Conservation (phyloP, 2,329 filamentous ascomycete genomes). For the Sclerotinia glacialis region DNA sequence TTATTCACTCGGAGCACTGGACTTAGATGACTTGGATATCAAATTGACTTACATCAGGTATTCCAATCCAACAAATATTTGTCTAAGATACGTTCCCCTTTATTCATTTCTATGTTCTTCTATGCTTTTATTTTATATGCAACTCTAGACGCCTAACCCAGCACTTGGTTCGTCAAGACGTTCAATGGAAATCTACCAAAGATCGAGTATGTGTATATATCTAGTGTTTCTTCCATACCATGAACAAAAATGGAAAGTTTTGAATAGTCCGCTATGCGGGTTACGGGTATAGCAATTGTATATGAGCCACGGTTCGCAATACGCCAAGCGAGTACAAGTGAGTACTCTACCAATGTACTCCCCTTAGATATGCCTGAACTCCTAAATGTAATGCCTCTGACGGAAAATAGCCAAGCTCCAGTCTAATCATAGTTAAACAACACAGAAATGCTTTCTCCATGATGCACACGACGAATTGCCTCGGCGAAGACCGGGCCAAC, state of each 20-base stretch:
- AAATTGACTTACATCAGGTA: neutral
- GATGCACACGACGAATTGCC: constrained; percentile 92
- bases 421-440: constrained; percentile 23
- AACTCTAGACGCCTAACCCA: constrained; percentile 20
- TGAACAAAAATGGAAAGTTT: constrained; percentile 16
- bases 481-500: constrained; percentile 90
- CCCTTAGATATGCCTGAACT: constrained; percentile 14
- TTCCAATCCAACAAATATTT: neutral
- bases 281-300: constrained; percentile 21
- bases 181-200: constrained; percentile 20
- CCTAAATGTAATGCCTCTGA: constrained; percentile 6
- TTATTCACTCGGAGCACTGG: neutral
- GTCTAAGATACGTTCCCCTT: neutral
- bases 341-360: constrained; percentile 19
- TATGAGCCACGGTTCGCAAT: constrained; percentile 17
- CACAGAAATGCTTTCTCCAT: constrained; percentile 80
- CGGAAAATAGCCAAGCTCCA: constrained; percentile 18
- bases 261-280: constrained; percentile 18
- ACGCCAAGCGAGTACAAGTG: constrained; percentile 16
- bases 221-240: constrained; percentile 10
- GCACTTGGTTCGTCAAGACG: constrained; percentile 20
- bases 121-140: constrained; percentile 10
- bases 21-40: neutral
- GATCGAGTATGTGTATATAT: constrained; percentile 17
- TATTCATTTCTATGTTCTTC: constrained; percentile 11